A percentile compares a stretch with the other conserved stretches of the same genome.
Conservation (phyloP, 805 yeast genomes). For the Monosporozyma unispora region DNA sequence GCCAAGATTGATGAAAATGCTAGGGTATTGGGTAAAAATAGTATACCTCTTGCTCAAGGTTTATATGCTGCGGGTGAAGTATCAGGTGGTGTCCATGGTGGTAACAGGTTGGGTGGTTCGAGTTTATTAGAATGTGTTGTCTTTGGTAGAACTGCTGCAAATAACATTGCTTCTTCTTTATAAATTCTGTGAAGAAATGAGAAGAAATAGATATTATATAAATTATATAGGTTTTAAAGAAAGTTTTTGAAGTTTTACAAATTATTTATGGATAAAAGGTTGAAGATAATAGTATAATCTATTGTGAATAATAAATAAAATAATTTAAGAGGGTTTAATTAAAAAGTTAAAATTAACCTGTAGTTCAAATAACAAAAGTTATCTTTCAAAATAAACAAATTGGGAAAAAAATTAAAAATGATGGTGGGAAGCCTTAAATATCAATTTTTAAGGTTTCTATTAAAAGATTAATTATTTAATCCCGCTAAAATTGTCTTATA, state of each 20-base stretch:
- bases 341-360: too few species aligned
- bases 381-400: too few species aligned
- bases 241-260: neutral
- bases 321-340: too few species aligned
- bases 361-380: too few species aligned
- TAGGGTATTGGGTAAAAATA: slow-evolving; percentile 32
- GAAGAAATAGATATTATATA: neutral
- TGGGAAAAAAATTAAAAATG: too few species aligned
- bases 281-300: too few species aligned
- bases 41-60: slow-evolving; percentile 32
- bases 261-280: too few species aligned
- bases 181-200: neutral
- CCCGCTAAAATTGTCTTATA: too few species aligned
- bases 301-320: neutral
- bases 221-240: neutral
- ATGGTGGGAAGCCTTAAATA: too few species aligned
- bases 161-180: slow-evolving; percentile 15
- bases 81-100: slow-evolving; percentile 63
- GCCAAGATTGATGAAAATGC: slow-evolving; percentile 43
- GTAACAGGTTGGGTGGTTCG: slow-evolving; percentile 51
- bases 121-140: slow-evolving; percentile 53
- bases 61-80: slow-evolving; percentile 59
- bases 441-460: too few species aligned
- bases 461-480: too few species aligned
- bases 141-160: slow-evolving; percentile 46